Evolutionary conservation across 2,329 filamentous ascomycete species (phyloP).

Genomic region (Raffaelea ambrosiae): DNA sequence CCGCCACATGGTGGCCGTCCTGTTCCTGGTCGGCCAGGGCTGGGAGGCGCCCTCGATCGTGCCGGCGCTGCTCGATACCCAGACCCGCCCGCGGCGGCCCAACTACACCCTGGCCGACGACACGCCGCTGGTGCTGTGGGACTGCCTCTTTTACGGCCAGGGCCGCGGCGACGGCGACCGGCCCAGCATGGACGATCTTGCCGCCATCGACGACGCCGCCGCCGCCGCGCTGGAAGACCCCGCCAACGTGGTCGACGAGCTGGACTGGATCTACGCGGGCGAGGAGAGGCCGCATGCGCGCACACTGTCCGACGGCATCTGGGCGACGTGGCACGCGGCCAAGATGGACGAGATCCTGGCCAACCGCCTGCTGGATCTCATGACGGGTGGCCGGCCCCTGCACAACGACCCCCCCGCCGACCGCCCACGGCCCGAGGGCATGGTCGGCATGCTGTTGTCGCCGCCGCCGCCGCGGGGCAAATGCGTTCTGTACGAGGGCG

Average conservation of each 20-base stretch:
- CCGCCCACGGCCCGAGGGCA: slow-evolving; percentile 11
- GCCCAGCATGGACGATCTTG: slow-evolving; percentile 20
- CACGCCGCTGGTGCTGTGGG: slow-evolving; percentile 86
- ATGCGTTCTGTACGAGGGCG: slow-evolving; percentile 45
- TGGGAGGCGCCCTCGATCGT: slow-evolving; percentile 70
- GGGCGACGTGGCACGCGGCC: slow-evolving; percentile 71
- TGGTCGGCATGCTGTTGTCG: background rate
- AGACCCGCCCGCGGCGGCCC: slow-evolving; percentile 65
- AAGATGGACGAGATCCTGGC: slow-evolving; percentile 90
- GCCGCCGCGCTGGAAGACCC: slow-evolving; percentile 12
- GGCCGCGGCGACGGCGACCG: slow-evolving; percentile 16
- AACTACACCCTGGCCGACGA: slow-evolving; percentile 88
- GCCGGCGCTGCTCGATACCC: slow-evolving; percentile 63
- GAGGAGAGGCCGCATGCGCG: slow-evolving; percentile 48
- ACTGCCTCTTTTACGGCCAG: slow-evolving; percentile 68
- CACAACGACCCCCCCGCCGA: slow-evolving; percentile 35
- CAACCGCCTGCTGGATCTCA: slow-evolving; percentile 60
- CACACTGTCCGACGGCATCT: slow-evolving; percentile 66
- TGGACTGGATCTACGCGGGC: slow-evolving; percentile 74
- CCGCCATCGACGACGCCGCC: slow-evolving; percentile 15
- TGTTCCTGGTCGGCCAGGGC: slow-evolving; percentile 90
- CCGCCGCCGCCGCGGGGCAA: slow-evolving; percentile 9
- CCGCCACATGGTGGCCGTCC: slow-evolving; percentile 79
- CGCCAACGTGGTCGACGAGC: slow-evolving; percentile 36
- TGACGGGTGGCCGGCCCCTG: slow-evolving; percentile 22